Conservation (phyloP, 345 rosid species). For the Pistacia vera region DNA sequence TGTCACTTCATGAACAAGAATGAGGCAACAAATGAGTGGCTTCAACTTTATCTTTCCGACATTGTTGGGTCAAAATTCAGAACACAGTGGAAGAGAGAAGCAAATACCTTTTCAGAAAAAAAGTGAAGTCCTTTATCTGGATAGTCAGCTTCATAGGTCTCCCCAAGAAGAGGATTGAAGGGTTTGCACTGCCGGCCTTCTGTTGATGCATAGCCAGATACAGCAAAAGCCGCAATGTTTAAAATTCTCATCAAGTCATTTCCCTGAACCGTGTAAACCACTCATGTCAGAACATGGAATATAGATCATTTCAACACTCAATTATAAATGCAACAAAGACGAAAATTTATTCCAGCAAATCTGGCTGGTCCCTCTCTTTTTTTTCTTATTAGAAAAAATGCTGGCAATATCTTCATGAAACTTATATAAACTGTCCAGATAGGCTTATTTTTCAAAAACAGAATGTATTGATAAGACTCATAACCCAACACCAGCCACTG, state of each 20-base stretch:
- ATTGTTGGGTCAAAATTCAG: neutral
- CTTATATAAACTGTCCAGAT: neutral
- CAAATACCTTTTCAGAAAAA: conserved; percentile 87
- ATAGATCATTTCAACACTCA: conserved; percentile 21
- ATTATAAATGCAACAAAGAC: neutral
- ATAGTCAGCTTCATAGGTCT: conserved; percentile 98
- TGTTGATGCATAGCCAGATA: conserved; percentile 97
- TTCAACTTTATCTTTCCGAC: conserved; percentile 5
- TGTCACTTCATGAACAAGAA: conserved; percentile 2
- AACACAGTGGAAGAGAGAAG: conserved; percentile 1
- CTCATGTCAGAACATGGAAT: conserved; percentile 3
- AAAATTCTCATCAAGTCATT: conserved; percentile 93
- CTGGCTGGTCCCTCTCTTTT: neutral
- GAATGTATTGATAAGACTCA: neutral
- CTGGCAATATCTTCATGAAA: neutral
- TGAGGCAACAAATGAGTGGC: neutral
- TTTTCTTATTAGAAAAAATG: neutral
- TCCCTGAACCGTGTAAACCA: conserved; percentile 59
- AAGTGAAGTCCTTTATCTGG: conserved; percentile 98
- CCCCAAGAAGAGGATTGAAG: conserved; percentile 97
- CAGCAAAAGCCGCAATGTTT: conserved; percentile 96
- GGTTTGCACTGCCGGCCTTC: conserved; percentile 99
- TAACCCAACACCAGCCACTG: neutral
- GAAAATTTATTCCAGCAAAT: neutral
- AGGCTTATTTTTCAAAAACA: conserved; percentile 10